A percentile compares a stretch with the other conserved stretches of the same genome.
Evolutionary conservation across 1,139 yeast species (phyloP).

Genomic region (Lodderomyces theae): DNA sequence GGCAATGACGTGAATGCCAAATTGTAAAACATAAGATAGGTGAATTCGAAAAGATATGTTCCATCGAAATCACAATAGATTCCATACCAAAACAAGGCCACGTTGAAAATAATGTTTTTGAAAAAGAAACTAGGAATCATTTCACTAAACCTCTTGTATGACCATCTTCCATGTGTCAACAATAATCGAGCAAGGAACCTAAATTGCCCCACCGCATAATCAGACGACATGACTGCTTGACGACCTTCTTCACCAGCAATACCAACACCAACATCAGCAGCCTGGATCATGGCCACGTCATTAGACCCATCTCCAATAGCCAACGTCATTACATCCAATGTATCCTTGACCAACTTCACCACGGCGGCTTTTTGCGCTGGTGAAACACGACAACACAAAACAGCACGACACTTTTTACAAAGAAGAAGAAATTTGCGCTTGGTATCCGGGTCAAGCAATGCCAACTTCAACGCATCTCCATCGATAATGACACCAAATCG

Average conservation of each 20-base stretch:
- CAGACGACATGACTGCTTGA: slow-evolving; percentile 97
- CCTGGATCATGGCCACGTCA: slow-evolving; percentile 98
- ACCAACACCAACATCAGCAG: slow-evolving; percentile 98
- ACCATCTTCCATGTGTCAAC: slow-evolving; percentile 95
- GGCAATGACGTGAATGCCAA: slow-evolving; percentile 95
- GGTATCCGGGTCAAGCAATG: slow-evolving; percentile 53
- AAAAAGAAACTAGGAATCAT: slow-evolving; percentile 94
- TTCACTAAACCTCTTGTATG: slow-evolving; percentile 85
- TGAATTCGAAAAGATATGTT: slow-evolving; percentile 85
- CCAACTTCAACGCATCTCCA: slow-evolving; percentile 84
- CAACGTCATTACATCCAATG: slow-evolving; percentile 71
- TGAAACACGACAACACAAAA: slow-evolving; percentile 94
- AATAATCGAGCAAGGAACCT: slow-evolving; percentile 75
- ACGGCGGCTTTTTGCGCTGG: slow-evolving; percentile 97
- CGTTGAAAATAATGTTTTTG: slow-evolving; percentile 85
- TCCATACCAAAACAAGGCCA: slow-evolving; percentile 93
- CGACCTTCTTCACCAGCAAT: slow-evolving; percentile 98
- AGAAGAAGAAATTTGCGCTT: slow-evolving; percentile 72
- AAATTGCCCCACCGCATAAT: slow-evolving; percentile 95
- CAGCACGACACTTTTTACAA: slow-evolving; percentile 93
- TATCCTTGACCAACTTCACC: slow-evolving; percentile 84
- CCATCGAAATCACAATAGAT: slow-evolving; percentile 85
- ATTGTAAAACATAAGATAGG: slow-evolving; percentile 88
- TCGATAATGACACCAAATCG: slow-evolving; percentile 84
- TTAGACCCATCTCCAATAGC: slow-evolving; percentile 99